Evolutionary conservation across 805 yeast genomes (phyloP).

Genomic region (Nakazawaea sp.): DNA sequence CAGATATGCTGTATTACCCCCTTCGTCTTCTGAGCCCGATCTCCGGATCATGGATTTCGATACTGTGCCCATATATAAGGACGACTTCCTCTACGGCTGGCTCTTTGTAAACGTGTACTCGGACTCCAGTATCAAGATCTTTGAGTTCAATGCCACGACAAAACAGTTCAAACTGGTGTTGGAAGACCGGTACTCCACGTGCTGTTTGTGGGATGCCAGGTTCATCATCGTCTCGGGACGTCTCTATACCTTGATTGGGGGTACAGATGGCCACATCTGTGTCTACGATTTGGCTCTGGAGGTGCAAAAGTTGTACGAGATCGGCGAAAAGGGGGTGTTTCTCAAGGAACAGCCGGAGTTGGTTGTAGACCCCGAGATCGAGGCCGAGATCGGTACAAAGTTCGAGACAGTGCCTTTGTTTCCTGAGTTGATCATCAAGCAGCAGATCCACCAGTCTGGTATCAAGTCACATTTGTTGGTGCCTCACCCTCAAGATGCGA

Average conservation of each 20-base stretch:
- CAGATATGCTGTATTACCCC: constrained; percentile 46
- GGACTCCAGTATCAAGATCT: constrained; percentile 67
- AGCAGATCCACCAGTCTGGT: constrained; percentile 78
- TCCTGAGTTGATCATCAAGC: constrained; percentile 28
- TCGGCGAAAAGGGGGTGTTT: not conserved
- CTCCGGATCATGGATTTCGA: constrained; percentile 86
- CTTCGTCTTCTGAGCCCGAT: constrained; percentile 61
- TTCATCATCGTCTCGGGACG: constrained; percentile 27
- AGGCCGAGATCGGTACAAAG: constrained; percentile 6
- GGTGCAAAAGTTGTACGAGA: not conserved
- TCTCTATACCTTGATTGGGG: constrained; percentile 43
- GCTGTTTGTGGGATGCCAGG: constrained; percentile 67
- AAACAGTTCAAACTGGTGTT: constrained; percentile 36
- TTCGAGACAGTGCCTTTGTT: constrained; percentile 11
- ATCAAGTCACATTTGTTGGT: constrained; percentile 50
- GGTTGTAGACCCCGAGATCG: constrained; percentile 2
- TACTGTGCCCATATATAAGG: constrained; percentile 29
- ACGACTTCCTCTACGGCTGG: constrained; percentile 31
- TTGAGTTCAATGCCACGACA: constrained; percentile 38
- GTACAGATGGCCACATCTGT: constrained; percentile 80
- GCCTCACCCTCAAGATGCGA: constrained; percentile 5
- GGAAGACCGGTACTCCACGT: constrained; percentile 53
- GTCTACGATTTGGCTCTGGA: constrained; percentile 45
- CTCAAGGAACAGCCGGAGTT: not conserved
- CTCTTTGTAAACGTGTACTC: constrained; percentile 72